Base-by-base conservation (phyloP, 163 green algal genomes). In the Picocystis sp. region DNA sequence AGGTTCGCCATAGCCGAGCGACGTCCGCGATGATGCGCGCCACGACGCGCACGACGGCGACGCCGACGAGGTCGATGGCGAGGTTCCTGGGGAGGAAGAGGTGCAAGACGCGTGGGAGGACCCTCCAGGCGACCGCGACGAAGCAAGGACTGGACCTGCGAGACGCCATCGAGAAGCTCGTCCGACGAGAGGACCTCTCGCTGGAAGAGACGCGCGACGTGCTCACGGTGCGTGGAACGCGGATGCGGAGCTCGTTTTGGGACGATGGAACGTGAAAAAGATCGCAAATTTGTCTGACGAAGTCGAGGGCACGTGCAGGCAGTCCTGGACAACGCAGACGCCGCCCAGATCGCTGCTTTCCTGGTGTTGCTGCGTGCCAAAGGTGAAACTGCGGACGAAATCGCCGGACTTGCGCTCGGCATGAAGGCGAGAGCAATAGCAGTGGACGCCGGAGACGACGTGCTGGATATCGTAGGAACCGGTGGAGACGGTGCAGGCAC, bases 381-480 rank as follows among this genome's bases (percentile, higher is more conserved):
- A 78, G 89, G 89, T 0, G 88, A 97, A 70, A 96, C 87, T 0
- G 44, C 84, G 1, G 75, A 76, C 14, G 89, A 98, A 65, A 66
- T 97, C 11, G 82, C 85, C 12, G 90, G 90, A 10, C 58, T 99
- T 57, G 90, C 90, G 0, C 60, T 66, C 22, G 86, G 83, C 1
- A 89, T 98, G 80, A 60, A 79, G 11, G 58, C 62, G 14, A 67
- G 73, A 17, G 58, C 62, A 3, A 48, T 89, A 11, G 55, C 38
- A 0, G 85, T 94, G n/a, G 22, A 82, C 8, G 75, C 71, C 0
- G 45, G 43, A 0, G 53, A 72, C 22, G 71, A 65, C 55, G 80
- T 92, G 5, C 61, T 99, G 54, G 91, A 99, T 77, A 98, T 99
- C 56, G 91, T 97, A 52, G 91, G 91, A 42, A 99, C 91, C 0